These are phyloP conservation scores for Hypericum perforatum DNA, from an alignment of 345 rosid species.

Conservation along the genomic window DNA sequence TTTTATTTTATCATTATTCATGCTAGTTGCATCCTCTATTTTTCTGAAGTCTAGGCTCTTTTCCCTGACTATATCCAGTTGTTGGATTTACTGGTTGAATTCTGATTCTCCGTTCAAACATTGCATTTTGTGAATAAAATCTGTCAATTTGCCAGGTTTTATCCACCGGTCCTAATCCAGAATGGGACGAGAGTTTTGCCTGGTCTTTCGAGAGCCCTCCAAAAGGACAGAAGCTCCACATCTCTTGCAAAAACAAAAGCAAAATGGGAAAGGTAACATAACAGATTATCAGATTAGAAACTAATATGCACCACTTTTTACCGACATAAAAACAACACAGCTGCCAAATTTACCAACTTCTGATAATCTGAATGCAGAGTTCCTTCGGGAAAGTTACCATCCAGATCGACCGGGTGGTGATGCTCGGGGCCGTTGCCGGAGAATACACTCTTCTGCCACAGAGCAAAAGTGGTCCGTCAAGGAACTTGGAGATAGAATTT, in stretches of 20 bases:
- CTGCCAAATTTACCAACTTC: not conserved
- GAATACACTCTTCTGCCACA: slow-evolving; percentile 83
- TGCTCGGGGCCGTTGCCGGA: slow-evolving; percentile 94
- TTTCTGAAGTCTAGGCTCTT: no score
- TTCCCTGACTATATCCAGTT: no score
- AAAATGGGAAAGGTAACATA: slow-evolving; percentile 92
- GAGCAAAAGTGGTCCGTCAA: slow-evolving; percentile 87
- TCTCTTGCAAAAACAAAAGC: slow-evolving; percentile 97
- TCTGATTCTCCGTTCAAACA: no score
- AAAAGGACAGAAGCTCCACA: slow-evolving; percentile 95
- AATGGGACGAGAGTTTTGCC: slow-evolving; percentile 95
- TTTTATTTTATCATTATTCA: no score
- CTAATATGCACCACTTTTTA: not conserved
- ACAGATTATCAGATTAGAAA: not conserved
- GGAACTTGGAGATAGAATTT: slow-evolving; percentile 91
- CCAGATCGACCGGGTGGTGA: slow-evolving; percentile 90
- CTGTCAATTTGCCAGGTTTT: slow-evolving; percentile 41
- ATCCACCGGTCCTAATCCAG: slow-evolving; percentile 94
- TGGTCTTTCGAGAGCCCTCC: slow-evolving; percentile 99
- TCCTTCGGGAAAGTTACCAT: slow-evolving; percentile 97
- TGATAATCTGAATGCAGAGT: slow-evolving; percentile 40
- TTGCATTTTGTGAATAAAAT: no score
- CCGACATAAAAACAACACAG: no score
- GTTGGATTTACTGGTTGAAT: no score
- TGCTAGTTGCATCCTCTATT: no score